phyloP scores from a whole-genome alignment of 495 filamentous ascomycete species.

The Aspergillus ostianus region DNA sequence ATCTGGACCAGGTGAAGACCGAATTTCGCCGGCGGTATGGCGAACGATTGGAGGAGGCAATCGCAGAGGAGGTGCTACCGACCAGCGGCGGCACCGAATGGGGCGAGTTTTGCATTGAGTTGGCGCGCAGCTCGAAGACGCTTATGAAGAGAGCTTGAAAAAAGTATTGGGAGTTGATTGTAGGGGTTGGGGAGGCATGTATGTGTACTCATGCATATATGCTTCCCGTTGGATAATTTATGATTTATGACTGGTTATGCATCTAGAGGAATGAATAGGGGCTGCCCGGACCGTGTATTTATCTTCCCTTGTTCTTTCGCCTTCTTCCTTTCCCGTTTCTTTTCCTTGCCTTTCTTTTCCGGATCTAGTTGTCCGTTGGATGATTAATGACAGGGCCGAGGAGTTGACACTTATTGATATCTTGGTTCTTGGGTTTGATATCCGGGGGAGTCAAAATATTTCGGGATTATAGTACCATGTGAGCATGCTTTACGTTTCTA shows the following conservation, averaged over 20 bases:
- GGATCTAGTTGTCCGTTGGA: neutral
- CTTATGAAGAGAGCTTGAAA: conserved; percentile 9
- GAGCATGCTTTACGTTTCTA: neutral
- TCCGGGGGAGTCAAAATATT: neutral
- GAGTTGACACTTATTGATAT: too few relatives aligned
- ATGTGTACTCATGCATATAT: neutral
- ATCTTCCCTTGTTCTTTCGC: neutral
- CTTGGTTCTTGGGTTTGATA: too few relatives aligned
- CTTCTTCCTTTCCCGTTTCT: neutral
- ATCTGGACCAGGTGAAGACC: conserved; percentile 68
- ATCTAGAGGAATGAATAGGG: neutral
- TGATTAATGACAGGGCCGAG: neutral
- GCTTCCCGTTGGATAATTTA: neutral
- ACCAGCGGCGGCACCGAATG: conserved; percentile 44
- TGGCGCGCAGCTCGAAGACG: conserved; percentile 43
- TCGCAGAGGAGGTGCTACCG: conserved; percentile 49
- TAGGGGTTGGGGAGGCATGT: neutral
- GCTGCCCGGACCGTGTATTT: neutral
- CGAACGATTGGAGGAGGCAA: conserved; percentile 62
- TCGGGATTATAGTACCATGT: neutral
- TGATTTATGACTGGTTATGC: neutral
- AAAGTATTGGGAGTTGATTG: neutral
- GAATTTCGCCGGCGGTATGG: conserved; percentile 71
- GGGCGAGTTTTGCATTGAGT: conserved; percentile 57
- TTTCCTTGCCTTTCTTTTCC: neutral